phyloP scores from a whole-genome alignment of 805 yeast species.

The Metschnikowia baotianmanensis region DNA sequence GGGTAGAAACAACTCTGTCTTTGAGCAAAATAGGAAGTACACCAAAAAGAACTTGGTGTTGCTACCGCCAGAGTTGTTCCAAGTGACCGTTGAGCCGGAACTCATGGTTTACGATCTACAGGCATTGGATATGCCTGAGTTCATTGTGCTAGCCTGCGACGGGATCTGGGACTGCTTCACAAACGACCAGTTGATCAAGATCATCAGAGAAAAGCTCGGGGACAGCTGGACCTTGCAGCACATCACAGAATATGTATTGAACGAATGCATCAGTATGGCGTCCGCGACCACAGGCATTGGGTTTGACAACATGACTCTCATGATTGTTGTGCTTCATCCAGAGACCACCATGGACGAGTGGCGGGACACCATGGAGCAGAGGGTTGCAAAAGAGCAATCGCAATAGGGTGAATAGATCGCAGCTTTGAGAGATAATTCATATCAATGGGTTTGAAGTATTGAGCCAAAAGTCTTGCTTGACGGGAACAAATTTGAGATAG shows the following conservation, averaged over 20 bases:
- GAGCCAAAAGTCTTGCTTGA: no score
- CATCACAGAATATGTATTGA: constrained; percentile 57
- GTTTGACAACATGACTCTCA: constrained; percentile 77
- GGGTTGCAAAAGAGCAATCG: neutral
- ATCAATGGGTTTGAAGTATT: no score
- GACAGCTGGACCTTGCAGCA: constrained; percentile 58
- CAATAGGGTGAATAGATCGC: neutral
- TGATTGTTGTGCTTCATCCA: constrained; percentile 63
- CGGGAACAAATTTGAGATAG: no score
- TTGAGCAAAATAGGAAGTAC: constrained; percentile 22
- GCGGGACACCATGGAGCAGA: constrained; percentile 52
- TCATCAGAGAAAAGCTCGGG: constrained; percentile 56
- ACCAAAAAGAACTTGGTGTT: constrained; percentile 29
- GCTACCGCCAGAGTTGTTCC: constrained; percentile 43
- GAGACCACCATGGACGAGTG: constrained; percentile 49
- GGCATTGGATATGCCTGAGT: constrained; percentile 31
- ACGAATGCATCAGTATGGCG: constrained; percentile 68
- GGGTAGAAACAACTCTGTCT: constrained; percentile 31
- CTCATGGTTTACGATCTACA: constrained; percentile 35
- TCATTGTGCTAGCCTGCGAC: constrained; percentile 43
- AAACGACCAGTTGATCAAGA: constrained; percentile 50
- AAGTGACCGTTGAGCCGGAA: constrained; percentile 45
- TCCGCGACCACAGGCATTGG: constrained; percentile 76
- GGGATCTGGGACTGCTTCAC: constrained; percentile 52
- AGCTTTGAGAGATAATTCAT: no score